Percentiles rank a stretch among this genome's conserved stretches.
phyloP scores from a whole-genome alignment of 306 rosid species.

The Parietaria judaica region DNA sequence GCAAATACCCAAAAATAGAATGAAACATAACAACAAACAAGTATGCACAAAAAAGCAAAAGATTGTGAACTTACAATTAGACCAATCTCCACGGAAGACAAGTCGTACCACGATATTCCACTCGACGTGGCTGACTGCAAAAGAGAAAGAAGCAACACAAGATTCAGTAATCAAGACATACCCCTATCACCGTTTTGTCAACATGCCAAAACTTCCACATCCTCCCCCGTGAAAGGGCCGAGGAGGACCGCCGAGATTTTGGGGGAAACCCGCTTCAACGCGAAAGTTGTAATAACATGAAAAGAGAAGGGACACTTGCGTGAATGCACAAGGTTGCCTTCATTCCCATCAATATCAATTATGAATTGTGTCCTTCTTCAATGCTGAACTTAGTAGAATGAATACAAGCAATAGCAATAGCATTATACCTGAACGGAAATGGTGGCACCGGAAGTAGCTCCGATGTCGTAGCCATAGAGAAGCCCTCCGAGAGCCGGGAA shows the following conservation, averaged over 20 bases:
- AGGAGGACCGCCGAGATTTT: no score
- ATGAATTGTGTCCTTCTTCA: no score
- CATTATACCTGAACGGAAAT: slow-evolving; percentile 72
- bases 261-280: no score
- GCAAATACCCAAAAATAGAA: slow-evolving; percentile 27
- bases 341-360: no score
- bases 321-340: no score
- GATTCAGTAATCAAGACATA: no score
- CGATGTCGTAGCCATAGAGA: slow-evolving; percentile 88
- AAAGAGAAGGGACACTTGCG: no score
- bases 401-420: background rate
- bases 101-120: slow-evolving; percentile 78
- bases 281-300: no score
- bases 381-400: no score
- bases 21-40: background rate
- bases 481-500: slow-evolving; percentile 97
- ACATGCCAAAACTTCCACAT: no score
- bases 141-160: slow-evolving; percentile 4
- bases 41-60: slow-evolving; percentile 1
- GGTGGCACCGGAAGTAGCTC: slow-evolving; percentile 82
- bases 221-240: no score
- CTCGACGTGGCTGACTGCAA: slow-evolving; percentile 73
- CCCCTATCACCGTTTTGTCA: no score
- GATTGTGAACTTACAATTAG: slow-evolving; percentile 62
- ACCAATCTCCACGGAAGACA: slow-evolving; percentile 73